Evolutionary conservation across 352 stramenopile genomes (phyloP), one percentile per base, ranked within the genome.

Genomic region (Pythium rhizo-oryzae): DNA sequence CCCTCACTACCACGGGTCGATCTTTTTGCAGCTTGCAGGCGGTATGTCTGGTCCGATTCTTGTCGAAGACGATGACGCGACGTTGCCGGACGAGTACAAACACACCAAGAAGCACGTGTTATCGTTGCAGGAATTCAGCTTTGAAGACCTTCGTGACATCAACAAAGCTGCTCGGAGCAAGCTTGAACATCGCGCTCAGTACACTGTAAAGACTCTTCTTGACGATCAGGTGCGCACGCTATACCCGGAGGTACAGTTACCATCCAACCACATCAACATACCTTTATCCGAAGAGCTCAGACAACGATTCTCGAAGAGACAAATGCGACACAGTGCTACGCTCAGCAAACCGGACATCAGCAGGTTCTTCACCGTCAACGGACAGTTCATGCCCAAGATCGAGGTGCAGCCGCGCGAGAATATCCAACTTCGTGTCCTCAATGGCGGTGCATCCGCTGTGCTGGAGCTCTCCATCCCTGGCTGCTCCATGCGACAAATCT

Each of bases 1-100:
- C 62, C 86, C 88, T 54, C 88, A 96, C 75, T 90, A 86, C 64
- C 85, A 93, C 64, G 85, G 83, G 15, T 85, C 72, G 0, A 89
- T 92, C 21, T 85, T 87, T 55, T 43, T 89, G 60, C 89, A 97
- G 62, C 84, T 93, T 64, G 79, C 77, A 4, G 88, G 88, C 15
- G 87, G 85, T 8, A 93, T 94, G 78, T 82, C 82, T 13, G 84
- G 85, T 24, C 79, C 76, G 13, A 74, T 89, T 33, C 62, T 90
- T 4, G 81, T 92, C n/a, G 82, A 91, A 46, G 84, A 92, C 59
- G 72, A 88, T 47, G 70, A 75, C 2, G 62, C 54, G 8, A 78
- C 71, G 5, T 52, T 90, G 11, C 80, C 81, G 0, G 18, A 57
- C 4, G 71, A 78, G 59, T 90, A 83, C 59, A 71, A 70, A n/a